Conservation (phyloP, 306 rosid species). For the Citrullus mucosospermus region DNA sequence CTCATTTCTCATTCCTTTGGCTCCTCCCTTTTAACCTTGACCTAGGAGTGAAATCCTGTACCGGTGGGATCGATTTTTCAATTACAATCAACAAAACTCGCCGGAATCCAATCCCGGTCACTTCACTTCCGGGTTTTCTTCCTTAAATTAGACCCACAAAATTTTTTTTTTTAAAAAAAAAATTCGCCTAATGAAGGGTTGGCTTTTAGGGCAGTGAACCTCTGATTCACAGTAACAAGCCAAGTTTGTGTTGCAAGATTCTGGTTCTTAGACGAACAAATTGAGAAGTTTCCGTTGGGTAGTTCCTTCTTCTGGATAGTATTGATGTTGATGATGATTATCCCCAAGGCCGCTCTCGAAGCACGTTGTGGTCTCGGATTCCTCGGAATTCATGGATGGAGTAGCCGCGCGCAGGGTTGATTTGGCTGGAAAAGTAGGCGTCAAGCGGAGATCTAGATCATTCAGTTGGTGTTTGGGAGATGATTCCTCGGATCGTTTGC, state of each 20-base stretch:
- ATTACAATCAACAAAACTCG: conserved; percentile 30
- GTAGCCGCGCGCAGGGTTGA: conserved; percentile 42
- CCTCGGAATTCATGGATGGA: conserved; percentile 89
- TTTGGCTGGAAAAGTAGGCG: conserved; percentile 33
- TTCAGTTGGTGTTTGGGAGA: conserved; percentile 18
- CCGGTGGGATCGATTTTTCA: conserved; percentile 25
- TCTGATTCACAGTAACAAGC: conserved; percentile 20
- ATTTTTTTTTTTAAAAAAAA: not conserved
- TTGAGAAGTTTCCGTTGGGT: conserved; percentile 42
- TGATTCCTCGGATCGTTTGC: conserved; percentile 35
- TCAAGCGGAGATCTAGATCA: conserved; percentile 69
- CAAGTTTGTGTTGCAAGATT: not conserved
- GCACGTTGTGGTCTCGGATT: conserved; percentile 65
- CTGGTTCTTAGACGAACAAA: conserved; percentile 42
- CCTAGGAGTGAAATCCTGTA: conserved; percentile 48
- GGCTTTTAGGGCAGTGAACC: conserved; percentile 14
- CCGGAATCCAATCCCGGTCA: conserved; percentile 25
- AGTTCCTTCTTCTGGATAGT: conserved; percentile 13
- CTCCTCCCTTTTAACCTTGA: conserved; percentile 4
- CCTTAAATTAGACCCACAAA: not conserved
- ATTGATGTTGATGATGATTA: conserved; percentile 2
- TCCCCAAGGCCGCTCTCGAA: conserved; percentile 42
- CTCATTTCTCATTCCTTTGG: conserved; percentile 47
- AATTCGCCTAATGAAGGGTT: not conserved
- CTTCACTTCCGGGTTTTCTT: not conserved